Evolutionary conservation across 331 rosid species (phyloP).

Genomic region (Acacia pycnantha): DNA sequence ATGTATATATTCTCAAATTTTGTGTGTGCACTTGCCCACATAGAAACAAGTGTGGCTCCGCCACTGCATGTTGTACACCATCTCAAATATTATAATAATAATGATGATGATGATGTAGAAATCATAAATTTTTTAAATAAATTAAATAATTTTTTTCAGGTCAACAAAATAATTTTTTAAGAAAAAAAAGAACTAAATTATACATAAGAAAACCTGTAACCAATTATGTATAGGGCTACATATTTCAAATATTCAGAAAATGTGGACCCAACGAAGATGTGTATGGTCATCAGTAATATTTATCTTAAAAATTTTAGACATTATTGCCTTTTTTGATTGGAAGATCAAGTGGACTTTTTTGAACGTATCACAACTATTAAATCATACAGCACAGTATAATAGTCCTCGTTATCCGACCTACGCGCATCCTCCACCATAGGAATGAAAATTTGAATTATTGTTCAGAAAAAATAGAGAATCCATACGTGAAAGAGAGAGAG

Average conservation of each 20-base stretch:
- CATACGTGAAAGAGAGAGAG: conserved; percentile 21
- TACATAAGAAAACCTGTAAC: neutral
- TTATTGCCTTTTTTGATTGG: neutral
- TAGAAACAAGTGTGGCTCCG: too few species aligned
- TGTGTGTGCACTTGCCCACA: too few species aligned
- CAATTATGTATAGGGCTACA: neutral
- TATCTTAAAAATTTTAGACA: neutral
- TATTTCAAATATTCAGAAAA: neutral
- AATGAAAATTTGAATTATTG: neutral
- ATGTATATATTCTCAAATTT: too few species aligned
- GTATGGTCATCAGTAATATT: neutral
- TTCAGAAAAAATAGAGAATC: conserved; percentile 2
- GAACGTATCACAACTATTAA: neutral
- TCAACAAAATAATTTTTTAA: too few species aligned
- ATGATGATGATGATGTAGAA: too few species aligned
- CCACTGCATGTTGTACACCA: too few species aligned
- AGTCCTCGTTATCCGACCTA: neutral
- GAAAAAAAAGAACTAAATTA: too few species aligned
- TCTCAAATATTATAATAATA: too few species aligned
- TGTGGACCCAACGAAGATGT: neutral
- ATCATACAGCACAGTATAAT: neutral
- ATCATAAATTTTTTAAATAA: too few species aligned
- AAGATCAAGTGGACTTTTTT: neutral
- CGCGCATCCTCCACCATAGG: conserved; percentile 16
- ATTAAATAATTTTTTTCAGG: too few species aligned